Evolutionary conservation across 345 rosid species (phyloP).

Genomic region (Bruguiera sexangula): DNA sequence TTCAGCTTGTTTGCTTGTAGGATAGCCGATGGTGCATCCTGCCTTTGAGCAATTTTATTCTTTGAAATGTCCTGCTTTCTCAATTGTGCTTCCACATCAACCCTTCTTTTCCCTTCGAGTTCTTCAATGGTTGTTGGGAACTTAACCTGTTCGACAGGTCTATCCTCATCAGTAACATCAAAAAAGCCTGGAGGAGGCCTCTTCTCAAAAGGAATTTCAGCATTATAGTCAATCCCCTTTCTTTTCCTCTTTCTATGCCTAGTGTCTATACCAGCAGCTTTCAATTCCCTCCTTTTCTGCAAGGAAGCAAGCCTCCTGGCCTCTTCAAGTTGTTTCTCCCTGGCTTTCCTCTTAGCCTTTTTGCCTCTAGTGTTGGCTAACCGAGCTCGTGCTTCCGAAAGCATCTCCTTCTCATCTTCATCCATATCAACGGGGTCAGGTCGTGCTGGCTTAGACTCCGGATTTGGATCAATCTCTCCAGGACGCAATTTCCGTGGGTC

Average conservation of each 20-base stretch:
- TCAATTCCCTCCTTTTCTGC: conserved; percentile 94
- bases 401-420: conserved; percentile 99
- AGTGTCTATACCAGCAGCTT: conserved; percentile 93
- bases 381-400: conserved; percentile 97
- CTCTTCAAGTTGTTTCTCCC: conserved; percentile 99
- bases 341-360: conserved; percentile 95
- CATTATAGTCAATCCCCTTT: conserved; percentile 94
- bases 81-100: conserved; percentile 77
- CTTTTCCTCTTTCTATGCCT: conserved; percentile 83
- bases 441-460: conserved; percentile 97
- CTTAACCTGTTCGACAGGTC: conserved; percentile 64
- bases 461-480: conserved; percentile 98
- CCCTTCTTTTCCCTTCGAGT: conserved; percentile 91
- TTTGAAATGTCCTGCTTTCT: conserved; percentile 84
- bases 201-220: conserved; percentile 97
- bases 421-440: conserved; percentile 99
- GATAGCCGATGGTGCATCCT: conserved; percentile 92
- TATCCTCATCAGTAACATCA: conserved; percentile 87
- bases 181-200: conserved; percentile 92
- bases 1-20: conserved; percentile 95
- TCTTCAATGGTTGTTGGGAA: conserved; percentile 95
- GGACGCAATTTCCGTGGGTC: conserved; percentile 96
- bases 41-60: conserved; percentile 88
- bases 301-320: conserved; percentile 99
- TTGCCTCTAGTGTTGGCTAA: conserved; percentile 94